Base-by-base conservation (phyloP, 495 filamentous ascomycete species). In the Penicillium cosmopolitanum region DNA sequence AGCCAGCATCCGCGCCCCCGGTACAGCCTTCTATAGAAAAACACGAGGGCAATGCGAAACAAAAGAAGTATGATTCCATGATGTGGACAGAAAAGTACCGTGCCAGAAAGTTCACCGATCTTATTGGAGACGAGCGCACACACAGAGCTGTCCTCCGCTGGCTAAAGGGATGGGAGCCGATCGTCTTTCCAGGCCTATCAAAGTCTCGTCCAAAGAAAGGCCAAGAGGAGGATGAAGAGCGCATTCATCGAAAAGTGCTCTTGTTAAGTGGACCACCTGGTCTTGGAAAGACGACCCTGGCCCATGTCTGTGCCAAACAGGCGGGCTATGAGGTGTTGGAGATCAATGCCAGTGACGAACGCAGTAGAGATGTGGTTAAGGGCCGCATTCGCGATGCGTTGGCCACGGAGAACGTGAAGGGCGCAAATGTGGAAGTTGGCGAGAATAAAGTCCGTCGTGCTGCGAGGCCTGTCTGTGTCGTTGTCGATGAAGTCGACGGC, bases 401-500 rank as follows among this genome's bases (percentile, higher is more conserved):
- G 23, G 91, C 89, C 0, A 98, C 93, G 1, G 94, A 97, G 72
- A 95, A 91, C 56, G 92, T 98, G 62, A 93, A 90, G 71, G 89
- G 87, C 18, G 85, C 93, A 40, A 86, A 87, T 53, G 81, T 88
- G 40, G 87, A 82, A 60, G 85, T 85, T 36, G 78, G 79, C 9
- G 74, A 79, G 8, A 82, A 83, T 56, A 88, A 90, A 60, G 80
- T 87, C 6, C 82, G 85, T 50, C 90, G 89, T 64, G 82, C 87
- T n/a, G 91, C 88, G 12, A 89, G 86, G 56, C 95, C 95, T 11
- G 87, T 97, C 2, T 98, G 95, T 66, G 87, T 98, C 6, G 85
- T 98, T 10, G 90, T 98, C 1, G 95, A 98, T 67, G 95, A 98
- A 73, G 94, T 97, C 5, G 95, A 98, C 68, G 95, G 95, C 46